Conservation (phyloP, 768 basidiomycete species). For the Tulasnella sp. region DNA sequence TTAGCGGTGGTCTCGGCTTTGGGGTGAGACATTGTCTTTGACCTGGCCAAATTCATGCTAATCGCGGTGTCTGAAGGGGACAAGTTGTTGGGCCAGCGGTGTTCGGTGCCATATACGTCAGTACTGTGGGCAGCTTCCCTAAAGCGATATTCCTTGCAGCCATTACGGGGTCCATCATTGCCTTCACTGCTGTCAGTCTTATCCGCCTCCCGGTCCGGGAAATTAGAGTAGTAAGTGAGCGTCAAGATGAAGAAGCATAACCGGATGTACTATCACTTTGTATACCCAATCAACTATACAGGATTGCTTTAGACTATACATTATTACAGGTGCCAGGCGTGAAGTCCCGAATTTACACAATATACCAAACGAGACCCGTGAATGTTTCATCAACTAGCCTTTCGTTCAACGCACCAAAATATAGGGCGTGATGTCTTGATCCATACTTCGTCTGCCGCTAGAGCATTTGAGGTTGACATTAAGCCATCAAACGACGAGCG, state of each 20-base stretch:
- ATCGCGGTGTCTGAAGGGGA: conserved; percentile 31
- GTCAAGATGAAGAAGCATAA: background rate
- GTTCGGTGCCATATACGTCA: conserved; percentile 58
- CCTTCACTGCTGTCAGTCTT: background rate
- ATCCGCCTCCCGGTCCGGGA: background rate
- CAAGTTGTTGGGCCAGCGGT: conserved; percentile 59
- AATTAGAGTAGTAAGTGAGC: no score
- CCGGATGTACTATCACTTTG: background rate
- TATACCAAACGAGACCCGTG: no score
- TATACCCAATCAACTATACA: background rate
- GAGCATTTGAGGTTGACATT: conserved; percentile 89
- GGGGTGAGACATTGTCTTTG: conserved; percentile 29
- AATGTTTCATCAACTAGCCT: no score
- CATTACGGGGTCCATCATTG: background rate
- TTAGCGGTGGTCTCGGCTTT: conserved; percentile 62
- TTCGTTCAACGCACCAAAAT: conserved; percentile 81
- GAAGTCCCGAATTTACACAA: no score
- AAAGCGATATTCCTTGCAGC: conserved; percentile 51
- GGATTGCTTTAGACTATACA: background rate
- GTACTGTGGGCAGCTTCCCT: conserved; percentile 58
- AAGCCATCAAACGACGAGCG: conserved; percentile 72
- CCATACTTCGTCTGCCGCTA: conserved; percentile 54
- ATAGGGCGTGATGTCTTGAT: conserved; percentile 72
- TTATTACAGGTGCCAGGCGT: background rate
- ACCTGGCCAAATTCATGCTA: background rate